Evolutionary conservation across 495 filamentous ascomycete species (phyloP), one percentile per base, ranked within the genome.

Genomic region (Tuber melanosporum): DNA sequence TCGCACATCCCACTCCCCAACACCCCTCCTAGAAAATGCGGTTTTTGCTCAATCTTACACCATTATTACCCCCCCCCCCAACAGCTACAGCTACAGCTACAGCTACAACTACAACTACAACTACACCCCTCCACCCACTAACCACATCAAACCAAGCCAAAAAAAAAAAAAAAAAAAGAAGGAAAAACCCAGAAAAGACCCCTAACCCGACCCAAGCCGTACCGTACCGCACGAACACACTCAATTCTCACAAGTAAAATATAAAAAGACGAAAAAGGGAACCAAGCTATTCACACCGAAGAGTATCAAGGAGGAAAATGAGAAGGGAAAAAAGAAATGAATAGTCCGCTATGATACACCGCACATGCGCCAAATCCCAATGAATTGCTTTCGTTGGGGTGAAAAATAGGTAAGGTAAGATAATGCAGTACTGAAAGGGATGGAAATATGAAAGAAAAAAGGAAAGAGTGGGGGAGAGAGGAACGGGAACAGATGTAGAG

Each of bases 131-230:
- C 45, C 44, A 32, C 20, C 74, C 12, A 4, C 8, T 22, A 10
- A 32, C n/a, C 41, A 19, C 22, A 15, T 15, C 14, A 12, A n/a
- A 42, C 7, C 36, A 74, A 71, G 47, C 20, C 39, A 73, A 36
- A 73, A 47, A 75, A 32, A 32, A 32, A 32, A 32, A 32, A 32
- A 32, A 32, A 32, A 73, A 36, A 73, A 47, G 69, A 32, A 73
- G 32, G 57, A 32, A 42, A 57, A 41, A 42, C 32, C 46, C 26
- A 32, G 42, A 57, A 19, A 46, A 26, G 43, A 52, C 44, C 19
- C 70, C 43, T 41, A 77, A 47, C 71, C 71, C 52, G 76, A 26
- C 66, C 45, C 66, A 52, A 57, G 46, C 69, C 71, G 75, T 32
- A 47, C 20, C 57, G 71, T 62, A 71, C 70, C 2, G 46, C 46